These are phyloP conservation scores for Fusarium nanum DNA, from an alignment of 2,329 filamentous ascomycete species.

Conservation along the genomic window DNA sequence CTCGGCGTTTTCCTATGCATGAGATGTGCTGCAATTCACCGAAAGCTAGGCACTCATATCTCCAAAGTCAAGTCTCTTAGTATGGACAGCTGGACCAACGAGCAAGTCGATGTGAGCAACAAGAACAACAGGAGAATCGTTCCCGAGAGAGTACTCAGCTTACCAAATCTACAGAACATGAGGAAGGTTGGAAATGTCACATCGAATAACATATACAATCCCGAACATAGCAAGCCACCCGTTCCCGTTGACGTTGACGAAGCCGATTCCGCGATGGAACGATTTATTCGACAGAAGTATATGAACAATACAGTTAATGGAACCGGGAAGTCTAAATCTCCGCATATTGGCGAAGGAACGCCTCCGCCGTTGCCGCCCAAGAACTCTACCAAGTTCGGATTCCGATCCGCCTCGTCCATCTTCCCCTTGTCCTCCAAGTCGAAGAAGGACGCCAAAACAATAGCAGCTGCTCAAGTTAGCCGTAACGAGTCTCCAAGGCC, in stretches of 20 bases:
- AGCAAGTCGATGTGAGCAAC: slow-evolving; percentile 88
- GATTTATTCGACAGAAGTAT: slow-evolving; percentile 95
- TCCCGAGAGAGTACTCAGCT: slow-evolving; percentile 15
- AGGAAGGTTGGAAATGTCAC: slow-evolving; percentile 86
- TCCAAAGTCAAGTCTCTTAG: slow-evolving; percentile 98
- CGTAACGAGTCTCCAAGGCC: slow-evolving; percentile 54
- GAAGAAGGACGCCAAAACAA: slow-evolving; percentile 63
- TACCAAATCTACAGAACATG: slow-evolving; percentile 77
- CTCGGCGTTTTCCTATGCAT: slow-evolving; percentile 97
- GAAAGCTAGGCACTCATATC: slow-evolving; percentile 96
- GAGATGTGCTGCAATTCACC: slow-evolving; percentile 94
- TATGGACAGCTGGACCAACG: slow-evolving; percentile 97
- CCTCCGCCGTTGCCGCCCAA: slow-evolving; percentile 72
- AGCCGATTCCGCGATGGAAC: slow-evolving; percentile 92
- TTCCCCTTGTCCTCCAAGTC: slow-evolving; percentile 72
- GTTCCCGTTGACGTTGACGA: slow-evolving; percentile 93
- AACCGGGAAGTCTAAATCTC: slow-evolving; percentile 51
- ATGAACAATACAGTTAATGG: slow-evolving; percentile 65
- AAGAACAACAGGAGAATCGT: not conserved
- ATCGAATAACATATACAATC: slow-evolving; percentile 92
- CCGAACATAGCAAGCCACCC: slow-evolving; percentile 82
- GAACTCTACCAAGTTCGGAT: slow-evolving; percentile 71
- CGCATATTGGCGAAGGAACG: slow-evolving; percentile 64
- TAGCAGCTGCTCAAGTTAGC: slow-evolving; percentile 43
- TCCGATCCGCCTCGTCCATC: slow-evolving; percentile 73